Evolutionary conservation across 176 grass and related monocot genomes (phyloP).

Genomic region (Canna indica): DNA sequence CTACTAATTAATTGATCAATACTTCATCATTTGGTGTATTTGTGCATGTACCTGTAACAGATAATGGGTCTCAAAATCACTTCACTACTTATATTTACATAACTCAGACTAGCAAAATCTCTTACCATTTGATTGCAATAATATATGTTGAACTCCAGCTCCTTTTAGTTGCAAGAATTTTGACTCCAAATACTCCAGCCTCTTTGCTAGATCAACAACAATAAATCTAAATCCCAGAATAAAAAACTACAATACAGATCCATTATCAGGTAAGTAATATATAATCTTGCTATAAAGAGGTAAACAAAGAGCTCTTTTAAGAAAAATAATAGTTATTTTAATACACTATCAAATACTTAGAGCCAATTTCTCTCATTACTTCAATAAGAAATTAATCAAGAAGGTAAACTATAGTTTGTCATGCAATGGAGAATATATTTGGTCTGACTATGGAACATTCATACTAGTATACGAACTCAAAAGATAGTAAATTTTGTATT

Average conservation of each 20-base stretch:
- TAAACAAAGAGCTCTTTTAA: not conserved
- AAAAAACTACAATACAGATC: constrained; percentile 43
- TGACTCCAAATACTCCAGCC: constrained; percentile 83
- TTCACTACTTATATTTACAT: not conserved
- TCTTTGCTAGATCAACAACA: constrained; percentile 64
- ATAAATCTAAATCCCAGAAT: constrained; percentile 91
- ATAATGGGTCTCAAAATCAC: not conserved
- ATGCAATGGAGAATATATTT: too few relatives aligned
- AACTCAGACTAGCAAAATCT: constrained; percentile 36
- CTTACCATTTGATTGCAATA: constrained; percentile 7
- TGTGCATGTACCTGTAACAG: constrained; percentile 20
- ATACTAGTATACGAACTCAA: too few relatives aligned
- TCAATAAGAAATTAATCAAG: too few relatives aligned
- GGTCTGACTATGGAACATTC: too few relatives aligned
- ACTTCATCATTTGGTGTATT: constrained; percentile 31
- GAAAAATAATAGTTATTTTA: not conserved
- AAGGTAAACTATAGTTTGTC: too few relatives aligned
- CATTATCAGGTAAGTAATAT: constrained; percentile 10
- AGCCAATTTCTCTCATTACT: not conserved
- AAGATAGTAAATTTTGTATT: too few relatives aligned
- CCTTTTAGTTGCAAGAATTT: constrained; percentile 79
- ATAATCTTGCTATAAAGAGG: not conserved
- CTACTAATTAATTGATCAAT: constrained; percentile 47
- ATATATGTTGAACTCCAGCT: constrained; percentile 53
- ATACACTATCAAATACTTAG: not conserved